Base-by-base conservation (phyloP, 75 land plant genomes). In the Larix kaempferi region DNA sequence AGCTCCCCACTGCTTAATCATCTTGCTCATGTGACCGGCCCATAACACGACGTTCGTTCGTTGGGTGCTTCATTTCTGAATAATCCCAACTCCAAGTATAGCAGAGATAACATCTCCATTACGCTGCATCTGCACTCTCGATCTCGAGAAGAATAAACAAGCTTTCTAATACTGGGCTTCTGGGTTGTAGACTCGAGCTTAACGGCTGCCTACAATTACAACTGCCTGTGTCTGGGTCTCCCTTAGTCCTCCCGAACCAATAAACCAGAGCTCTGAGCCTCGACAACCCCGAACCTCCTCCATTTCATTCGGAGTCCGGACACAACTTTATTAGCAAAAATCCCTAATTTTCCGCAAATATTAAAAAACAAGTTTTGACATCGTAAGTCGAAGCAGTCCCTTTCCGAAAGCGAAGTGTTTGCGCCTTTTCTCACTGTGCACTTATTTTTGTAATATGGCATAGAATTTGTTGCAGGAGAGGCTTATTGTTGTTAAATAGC, bases 331-430 rank as follows among this genome's bases (percentile, higher is more conserved):
- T 37, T 37, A 37, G 17, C 3, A 8, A 19, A 35, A 37, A 39
- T 69, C 72, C 72, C 72, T 69, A 69, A 69, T 69, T 69, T 69
- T 23, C 72, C 49, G 72, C 49, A 69, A 69, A 39, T 69, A 39
- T 41, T 69, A 69, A 69, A n/a, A 39, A 69, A 69, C n/a, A 69
- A 41, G 72, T 19, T 69, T 69, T n/a, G 72, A 69, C 14, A 41
- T 69, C 72, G 72, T 69, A 69, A 69, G 72, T 69, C 72, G 72
- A 69, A 41, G 72, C 72, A 35, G 49, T 69, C 72, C 39, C 72
- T 69, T 69, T 69, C 72, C 41, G 72, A 69, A 69, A 69, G 72
- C 72, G 72, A 69, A 41, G 52, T 6, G 49, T 37, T 69, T 69
- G 72, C 52, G 52, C 72, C 72, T 69, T 69, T 69, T 69, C 72